Evolutionary conservation across 345 rosid genomes (phyloP), one percentile per base, ranked within the genome.

Genomic region (Nephelium lappaceum): DNA sequence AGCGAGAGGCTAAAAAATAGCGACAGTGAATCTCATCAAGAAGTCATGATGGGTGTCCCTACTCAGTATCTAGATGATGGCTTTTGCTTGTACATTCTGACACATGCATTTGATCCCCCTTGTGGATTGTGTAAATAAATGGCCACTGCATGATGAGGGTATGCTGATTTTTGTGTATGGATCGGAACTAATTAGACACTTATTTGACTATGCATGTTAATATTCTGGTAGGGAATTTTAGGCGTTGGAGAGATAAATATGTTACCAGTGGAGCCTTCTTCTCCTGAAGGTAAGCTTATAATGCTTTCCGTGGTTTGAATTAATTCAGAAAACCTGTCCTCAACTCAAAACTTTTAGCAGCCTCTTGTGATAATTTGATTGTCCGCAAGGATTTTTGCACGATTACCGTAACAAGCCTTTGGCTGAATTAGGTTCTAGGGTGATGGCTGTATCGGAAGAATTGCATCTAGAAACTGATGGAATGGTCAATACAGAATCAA

Each of bases 31-130:
- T 72, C 63, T 81, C 75, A 31, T 78, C 81, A 81, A 74, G 83
- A 88, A 87, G 84, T 83, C 81, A 42, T 82, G 14, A 68, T 82
- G 73, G 93, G 92, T 73, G 85, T 91, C 49, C 96, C 95, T 58
- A 81, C 88, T 78, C 89, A 88, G 85, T 87, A 86, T 89, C 88
- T 86, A 80, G 90, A 88, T 83, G 95, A 95, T 75, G 94, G 98
- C 55, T 93, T 97, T 47, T 71, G 67, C 66, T 80, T 95, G 83
- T 92, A 88, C 89, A 82, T 89, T 70, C 82, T 95, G 85, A 79
- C 93, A 61, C 93, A 94, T 67, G 88, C 81, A 8, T 78, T 82
- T 80, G 86, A 95, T 69, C 98, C 99, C 27, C 99, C 99, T 74
- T 71, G 82, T 72, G 24, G 95, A 89, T 80, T 84, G 82, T 80